Conservation (phyloP, 148 eudicot genomes). For the Chenopodium formosanum region DNA sequence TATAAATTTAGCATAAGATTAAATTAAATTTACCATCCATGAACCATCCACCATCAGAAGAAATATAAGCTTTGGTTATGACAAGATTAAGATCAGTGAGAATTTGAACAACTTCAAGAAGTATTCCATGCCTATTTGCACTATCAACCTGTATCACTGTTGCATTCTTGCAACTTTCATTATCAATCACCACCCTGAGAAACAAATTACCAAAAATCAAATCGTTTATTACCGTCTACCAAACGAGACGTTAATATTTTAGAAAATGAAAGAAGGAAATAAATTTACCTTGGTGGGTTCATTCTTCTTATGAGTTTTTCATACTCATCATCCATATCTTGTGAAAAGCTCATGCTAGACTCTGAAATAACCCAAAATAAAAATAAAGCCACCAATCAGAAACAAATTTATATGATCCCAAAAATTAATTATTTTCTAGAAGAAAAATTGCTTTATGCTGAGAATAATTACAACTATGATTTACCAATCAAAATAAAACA, state of each 20-base stretch:
- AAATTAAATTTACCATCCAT: conserved; percentile 59
- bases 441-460: neutral
- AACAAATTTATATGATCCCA: conserved; percentile 14
- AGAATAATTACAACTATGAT: neutral
- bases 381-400: neutral
- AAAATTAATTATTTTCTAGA: neutral
- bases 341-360: conserved; percentile 55
- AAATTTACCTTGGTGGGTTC: conserved; percentile 80
- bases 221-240: neutral
- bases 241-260: neutral
- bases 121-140: conserved; percentile 82
- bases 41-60: conserved; percentile 99
- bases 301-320: conserved; percentile 89
- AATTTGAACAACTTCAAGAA: conserved; percentile 88
- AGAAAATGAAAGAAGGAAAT: neutral
- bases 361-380: conserved; percentile 33
- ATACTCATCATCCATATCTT: conserved; percentile 77
- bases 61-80: conserved; percentile 83
- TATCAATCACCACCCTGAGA: conserved; percentile 87
- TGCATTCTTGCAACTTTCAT: conserved; percentile 81
- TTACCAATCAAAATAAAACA: conserved; percentile 13
- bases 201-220: conserved; percentile 20
- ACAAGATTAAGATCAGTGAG: conserved; percentile 86
- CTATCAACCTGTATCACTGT: conserved; percentile 95
- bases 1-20: neutral